A percentile compares a stretch with the other conserved stretches of the same genome.
phyloP scores from a whole-genome alignment of 768 basidiomycete species.

The Russula vinacea region DNA sequence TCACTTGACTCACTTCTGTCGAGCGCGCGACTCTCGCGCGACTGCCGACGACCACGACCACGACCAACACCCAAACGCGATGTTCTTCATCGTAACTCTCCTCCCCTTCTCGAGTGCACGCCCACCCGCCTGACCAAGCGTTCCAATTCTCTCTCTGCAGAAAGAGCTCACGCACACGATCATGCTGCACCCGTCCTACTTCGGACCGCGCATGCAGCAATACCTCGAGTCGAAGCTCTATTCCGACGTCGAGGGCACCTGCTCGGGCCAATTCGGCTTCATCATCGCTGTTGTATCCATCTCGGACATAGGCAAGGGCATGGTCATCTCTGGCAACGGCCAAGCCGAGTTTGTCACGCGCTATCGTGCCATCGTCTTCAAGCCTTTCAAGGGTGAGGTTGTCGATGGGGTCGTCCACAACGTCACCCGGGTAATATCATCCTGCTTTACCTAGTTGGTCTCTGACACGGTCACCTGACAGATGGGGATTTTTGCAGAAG shows the following conservation, averaged over 20 bases:
- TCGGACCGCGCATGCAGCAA: constrained; percentile 91
- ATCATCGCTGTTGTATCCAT: constrained; percentile 91
- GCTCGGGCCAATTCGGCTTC: constrained; percentile 92
- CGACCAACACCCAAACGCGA: constrained; percentile 7
- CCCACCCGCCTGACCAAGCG: constrained; percentile 1
- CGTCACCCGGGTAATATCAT: constrained; percentile 75
- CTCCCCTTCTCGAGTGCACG: background rate
- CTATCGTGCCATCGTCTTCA: constrained; percentile 97
- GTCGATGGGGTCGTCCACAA: constrained; percentile 95
- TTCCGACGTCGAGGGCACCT: constrained; percentile 95
- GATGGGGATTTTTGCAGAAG: constrained; percentile 99
- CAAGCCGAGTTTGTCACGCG: constrained; percentile 94
- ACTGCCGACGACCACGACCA: background rate
- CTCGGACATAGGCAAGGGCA: constrained; percentile 87
- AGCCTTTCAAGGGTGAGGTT: constrained; percentile 99
- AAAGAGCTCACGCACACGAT: constrained; percentile 98
- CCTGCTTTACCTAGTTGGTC: too few relatives aligned
- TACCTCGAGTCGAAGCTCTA: constrained; percentile 93
- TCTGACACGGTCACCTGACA: constrained; percentile 34
- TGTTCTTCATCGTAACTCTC: constrained; percentile 28
- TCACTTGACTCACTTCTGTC: too few relatives aligned
- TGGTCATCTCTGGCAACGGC: constrained; percentile 86
- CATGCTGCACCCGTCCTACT: constrained; percentile 95
- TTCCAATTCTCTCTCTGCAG: constrained; percentile 41
- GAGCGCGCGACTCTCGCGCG: too few relatives aligned